These are phyloP conservation scores for Rostrohypoxylon terebratum DNA, from an alignment of 495 filamentous ascomycete species.

Conservation along the genomic window DNA sequence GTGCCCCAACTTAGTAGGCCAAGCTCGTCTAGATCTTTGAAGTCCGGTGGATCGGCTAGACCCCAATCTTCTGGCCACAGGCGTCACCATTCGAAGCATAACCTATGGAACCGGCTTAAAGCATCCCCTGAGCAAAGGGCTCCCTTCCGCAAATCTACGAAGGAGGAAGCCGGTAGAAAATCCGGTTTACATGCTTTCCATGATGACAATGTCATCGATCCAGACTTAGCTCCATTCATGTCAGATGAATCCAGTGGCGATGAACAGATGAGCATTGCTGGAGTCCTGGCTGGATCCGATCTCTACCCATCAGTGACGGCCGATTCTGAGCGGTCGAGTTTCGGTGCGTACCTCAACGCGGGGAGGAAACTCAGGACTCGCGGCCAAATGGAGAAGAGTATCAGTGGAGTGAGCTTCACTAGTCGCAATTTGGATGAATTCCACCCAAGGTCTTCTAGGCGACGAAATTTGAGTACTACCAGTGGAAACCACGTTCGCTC, in stretches of 20 bases:
- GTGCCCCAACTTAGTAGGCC: conserved; percentile 79
- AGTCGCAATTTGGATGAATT: conserved; percentile 66
- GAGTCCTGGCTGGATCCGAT: conserved; percentile 68
- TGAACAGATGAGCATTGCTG: conserved; percentile 88
- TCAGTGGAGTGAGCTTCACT: conserved; percentile 69
- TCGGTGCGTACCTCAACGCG: conserved; percentile 67
- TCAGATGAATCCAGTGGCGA: conserved; percentile 95
- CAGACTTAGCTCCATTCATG: conserved; percentile 93
- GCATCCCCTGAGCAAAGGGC: conserved; percentile 72
- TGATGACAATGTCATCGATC: conserved; percentile 97
- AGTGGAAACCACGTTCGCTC: conserved; percentile 76
- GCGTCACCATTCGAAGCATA: conserved; percentile 87
- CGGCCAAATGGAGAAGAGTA: conserved; percentile 73
- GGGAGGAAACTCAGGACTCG: conserved; percentile 79
- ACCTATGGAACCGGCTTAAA: conserved; percentile 72
- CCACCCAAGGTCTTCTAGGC: conserved; percentile 69
- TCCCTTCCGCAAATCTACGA: conserved; percentile 84
- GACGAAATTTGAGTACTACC: conserved; percentile 82
- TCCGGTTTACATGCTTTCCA: conserved; percentile 90
- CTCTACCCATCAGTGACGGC: conserved; percentile 54
- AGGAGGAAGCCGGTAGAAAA: conserved; percentile 69
- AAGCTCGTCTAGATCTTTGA: conserved; percentile 93
- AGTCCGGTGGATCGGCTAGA: conserved; percentile 73
- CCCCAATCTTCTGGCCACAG: conserved; percentile 82
- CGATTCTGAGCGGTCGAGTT: conserved; percentile 62